Base-by-base conservation (phyloP, 148 eudicot genomes). In the Amaranthus palmeri region DNA sequence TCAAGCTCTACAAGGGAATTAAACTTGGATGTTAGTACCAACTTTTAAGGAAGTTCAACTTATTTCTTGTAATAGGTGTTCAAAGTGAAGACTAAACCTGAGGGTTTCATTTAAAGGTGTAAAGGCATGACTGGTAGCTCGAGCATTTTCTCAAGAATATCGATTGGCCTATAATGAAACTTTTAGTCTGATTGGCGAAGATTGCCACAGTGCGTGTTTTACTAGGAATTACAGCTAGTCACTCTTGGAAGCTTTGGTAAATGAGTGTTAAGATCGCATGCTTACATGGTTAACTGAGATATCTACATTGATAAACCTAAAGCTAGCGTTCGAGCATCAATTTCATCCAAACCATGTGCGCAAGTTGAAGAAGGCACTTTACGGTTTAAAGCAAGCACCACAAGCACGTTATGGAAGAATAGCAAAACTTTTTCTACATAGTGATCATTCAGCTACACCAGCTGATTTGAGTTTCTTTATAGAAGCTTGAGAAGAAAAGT, bases 311-410 rank as follows among this genome's bases (percentile, higher is more conserved):
- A n/a, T n/a, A n/a, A n/a, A n/a, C n/a, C n/a, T n/a, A n/a, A n/a
- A n/a, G n/a, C n/a, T n/a, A n/a, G n/a, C n/a, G n/a, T n/a, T n/a
- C n/a, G n/a, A n/a, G n/a, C n/a, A n/a, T 42, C 36, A 45, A 70
- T 3, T 56, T 46, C 49, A 71, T n/a, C 40, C 54, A 5, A 46
- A 61, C 3, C 61, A 61, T 41, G 68, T 72, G 25, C 61, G 75
- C 6, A 72, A 72, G 49, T 50, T 61, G 15, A 18, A 45, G 57
- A 71, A 48, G 25, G 56, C 74, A 1, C 53, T 71, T 0, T 71
- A 71, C n/a, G 57, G 56, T 3, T 42, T 71, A 3, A 71, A 71
- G 43, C 67, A 71, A 60, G 74, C 74, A 0, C 74, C 67, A n/a
- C 18, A 58, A n/a, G 68, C 68, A 0, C 49, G 75, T 58, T 61